phyloP scores from a whole-genome alignment of 495 filamentous ascomycete genomes.

The Letharia lupina region DNA sequence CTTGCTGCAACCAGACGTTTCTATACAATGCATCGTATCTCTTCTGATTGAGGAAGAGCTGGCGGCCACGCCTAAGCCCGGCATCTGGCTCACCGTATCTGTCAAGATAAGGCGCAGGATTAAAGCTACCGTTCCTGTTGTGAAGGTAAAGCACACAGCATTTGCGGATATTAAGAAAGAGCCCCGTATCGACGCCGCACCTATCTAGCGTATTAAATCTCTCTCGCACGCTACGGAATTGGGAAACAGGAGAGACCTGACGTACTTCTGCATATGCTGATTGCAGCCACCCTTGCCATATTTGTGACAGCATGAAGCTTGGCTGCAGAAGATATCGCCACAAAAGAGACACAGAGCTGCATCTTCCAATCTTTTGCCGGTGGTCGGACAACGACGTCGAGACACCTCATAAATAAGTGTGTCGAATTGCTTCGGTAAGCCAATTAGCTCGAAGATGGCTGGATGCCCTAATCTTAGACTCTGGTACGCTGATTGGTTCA shows the following conservation, averaged over 20 bases:
- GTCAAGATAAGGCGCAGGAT: conserved; percentile 85
- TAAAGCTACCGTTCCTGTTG: conserved; percentile 72
- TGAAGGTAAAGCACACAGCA: conserved; percentile 83
- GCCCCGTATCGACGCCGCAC: conserved; percentile 78
- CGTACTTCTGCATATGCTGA: conserved; percentile 80
- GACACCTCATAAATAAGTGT: conserved; percentile 89
- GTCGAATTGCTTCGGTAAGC: conserved; percentile 84
- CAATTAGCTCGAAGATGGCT: conserved; percentile 86
- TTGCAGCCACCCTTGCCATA: conserved; percentile 73
- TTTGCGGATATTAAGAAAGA: conserved; percentile 95
- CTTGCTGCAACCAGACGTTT: conserved; percentile 79
- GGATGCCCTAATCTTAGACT: conserved; percentile 60
- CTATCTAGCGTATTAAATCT: conserved; percentile 36
- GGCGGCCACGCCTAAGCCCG: conserved; percentile 69
- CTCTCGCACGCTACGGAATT: background rate
- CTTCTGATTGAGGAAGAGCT: conserved; percentile 85
- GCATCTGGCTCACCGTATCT: conserved; percentile 89
- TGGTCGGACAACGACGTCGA: conserved; percentile 73
- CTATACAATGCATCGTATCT: conserved; percentile 83
- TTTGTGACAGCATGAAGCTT: conserved; percentile 81
- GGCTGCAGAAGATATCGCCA: conserved; percentile 89
- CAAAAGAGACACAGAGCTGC: conserved; percentile 91
- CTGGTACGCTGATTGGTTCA: conserved; percentile 25
- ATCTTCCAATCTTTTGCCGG: conserved; percentile 82
- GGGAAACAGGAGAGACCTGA: conserved; percentile 25